phyloP scores from a whole-genome alignment of 2,329 filamentous ascomycete genomes.

The Colletotrichum theobromicola region DNA sequence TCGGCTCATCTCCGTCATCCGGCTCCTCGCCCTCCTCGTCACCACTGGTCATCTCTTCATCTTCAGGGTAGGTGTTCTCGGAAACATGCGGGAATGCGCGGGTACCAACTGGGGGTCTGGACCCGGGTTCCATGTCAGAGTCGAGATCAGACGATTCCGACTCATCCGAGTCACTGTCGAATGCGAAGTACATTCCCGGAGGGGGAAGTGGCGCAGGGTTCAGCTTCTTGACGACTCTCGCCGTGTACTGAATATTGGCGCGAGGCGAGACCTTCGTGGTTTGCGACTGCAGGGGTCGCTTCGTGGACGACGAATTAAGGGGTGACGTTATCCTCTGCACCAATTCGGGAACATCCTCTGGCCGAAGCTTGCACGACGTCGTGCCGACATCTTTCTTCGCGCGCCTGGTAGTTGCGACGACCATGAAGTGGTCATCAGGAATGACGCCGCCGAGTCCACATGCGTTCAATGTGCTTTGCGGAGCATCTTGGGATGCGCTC shows the following conservation, averaged over 20 bases:
- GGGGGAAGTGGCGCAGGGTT: slow-evolving; percentile 56
- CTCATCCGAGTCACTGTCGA: slow-evolving; percentile 44
- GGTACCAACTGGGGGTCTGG: slow-evolving; percentile 32
- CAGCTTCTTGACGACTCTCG: slow-evolving; percentile 45
- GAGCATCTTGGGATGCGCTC: slow-evolving; percentile 41
- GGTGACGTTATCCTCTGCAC: slow-evolving; percentile 45
- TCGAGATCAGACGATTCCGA: slow-evolving; percentile 31
- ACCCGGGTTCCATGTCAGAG: slow-evolving; percentile 31
- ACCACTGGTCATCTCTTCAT: slow-evolving; percentile 43
- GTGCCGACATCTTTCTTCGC: slow-evolving; percentile 31
- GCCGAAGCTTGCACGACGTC: slow-evolving; percentile 22
- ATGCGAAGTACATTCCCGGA: slow-evolving; percentile 56
- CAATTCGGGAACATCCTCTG: slow-evolving; percentile 43
- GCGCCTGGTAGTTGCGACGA: slow-evolving; percentile 58
- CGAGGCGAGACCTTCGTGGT: background rate
- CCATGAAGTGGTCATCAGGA: slow-evolving; percentile 69
- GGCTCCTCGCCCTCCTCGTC: slow-evolving; percentile 36
- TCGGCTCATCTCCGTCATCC: slow-evolving; percentile 21
- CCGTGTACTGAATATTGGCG: slow-evolving; percentile 52
- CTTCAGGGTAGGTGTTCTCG: slow-evolving; percentile 43
- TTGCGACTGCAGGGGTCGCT: background rate
- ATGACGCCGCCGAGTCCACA: slow-evolving; percentile 64
- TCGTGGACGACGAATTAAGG: slow-evolving; percentile 38
- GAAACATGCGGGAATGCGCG: slow-evolving; percentile 40
- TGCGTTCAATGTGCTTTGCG: slow-evolving; percentile 52